Conservation (phyloP, 2,329 filamentous ascomycete genomes). For the Aschersonia sp. region DNA sequence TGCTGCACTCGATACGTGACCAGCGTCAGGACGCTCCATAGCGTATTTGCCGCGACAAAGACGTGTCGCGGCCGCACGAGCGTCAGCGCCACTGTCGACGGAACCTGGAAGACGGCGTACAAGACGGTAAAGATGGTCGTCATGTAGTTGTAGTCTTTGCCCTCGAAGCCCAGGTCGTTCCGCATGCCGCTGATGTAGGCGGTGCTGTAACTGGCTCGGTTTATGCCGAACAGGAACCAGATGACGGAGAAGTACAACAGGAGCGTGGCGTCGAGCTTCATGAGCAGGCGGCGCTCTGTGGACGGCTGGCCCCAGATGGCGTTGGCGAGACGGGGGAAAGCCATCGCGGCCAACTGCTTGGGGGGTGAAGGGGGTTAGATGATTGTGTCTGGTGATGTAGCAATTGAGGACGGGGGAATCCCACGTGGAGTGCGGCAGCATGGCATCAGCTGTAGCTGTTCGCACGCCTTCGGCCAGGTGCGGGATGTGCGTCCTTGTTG, state of each 20-base stretch:
- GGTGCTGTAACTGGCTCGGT: constrained; percentile 25
- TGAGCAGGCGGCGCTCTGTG: constrained; percentile 13
- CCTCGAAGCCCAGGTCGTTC: constrained; percentile 20
- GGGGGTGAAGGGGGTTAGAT: no score
- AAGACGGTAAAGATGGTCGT: constrained; percentile 18
- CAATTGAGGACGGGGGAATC: no score
- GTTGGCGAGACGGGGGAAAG: background rate
- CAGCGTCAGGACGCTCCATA: constrained; percentile 27
- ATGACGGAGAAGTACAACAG: constrained; percentile 29
- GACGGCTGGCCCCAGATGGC: constrained; percentile 2
- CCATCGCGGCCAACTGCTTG: background rate
- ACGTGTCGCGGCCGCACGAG: constrained; percentile 21
- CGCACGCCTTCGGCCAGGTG: no score
- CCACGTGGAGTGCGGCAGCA: no score
- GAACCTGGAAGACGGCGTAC: constrained; percentile 29
- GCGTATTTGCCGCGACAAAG: constrained; percentile 24
- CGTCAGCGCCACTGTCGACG: constrained; percentile 21
- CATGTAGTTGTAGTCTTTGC: constrained; percentile 26
- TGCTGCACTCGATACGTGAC: constrained; percentile 25
- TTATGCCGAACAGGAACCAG: constrained; percentile 32
- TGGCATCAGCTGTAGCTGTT: no score
- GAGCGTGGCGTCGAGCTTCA: constrained; percentile 25
- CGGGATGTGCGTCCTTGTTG: no score
- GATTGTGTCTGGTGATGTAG: no score
- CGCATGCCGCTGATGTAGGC: constrained; percentile 27